Evolutionary conservation across 164 flowering plant species (phyloP).

Genomic region (Tinospora cordifolia): DNA sequence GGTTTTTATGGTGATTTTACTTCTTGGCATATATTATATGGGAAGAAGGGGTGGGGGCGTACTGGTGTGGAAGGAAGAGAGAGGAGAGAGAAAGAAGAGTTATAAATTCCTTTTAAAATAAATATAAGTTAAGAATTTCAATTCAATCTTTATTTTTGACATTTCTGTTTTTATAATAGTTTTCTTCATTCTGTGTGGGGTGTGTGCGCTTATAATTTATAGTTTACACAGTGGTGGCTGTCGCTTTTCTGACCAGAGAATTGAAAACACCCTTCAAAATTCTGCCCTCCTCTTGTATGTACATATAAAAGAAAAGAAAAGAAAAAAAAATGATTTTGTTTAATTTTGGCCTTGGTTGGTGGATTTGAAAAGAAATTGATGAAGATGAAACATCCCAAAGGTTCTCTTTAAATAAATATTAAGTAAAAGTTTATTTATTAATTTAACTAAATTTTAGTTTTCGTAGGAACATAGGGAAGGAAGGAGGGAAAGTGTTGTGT

Average conservation of each 20-base stretch:
- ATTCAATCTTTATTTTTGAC: conserved; percentile 1
- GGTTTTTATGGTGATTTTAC: conserved; percentile 12
- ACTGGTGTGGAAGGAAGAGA: neutral
- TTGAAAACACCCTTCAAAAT: neutral
- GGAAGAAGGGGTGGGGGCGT: conserved; percentile 11
- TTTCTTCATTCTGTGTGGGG: conserved; percentile 8
- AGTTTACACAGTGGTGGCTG: conserved; percentile 14
- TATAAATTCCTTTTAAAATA: conserved; percentile 5
- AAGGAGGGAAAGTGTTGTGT: neutral
- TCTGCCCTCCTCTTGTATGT: neutral
- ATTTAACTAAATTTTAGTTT: neutral
- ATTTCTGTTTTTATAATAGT: neutral
- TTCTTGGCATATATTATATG: conserved; percentile 10
- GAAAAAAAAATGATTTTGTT: neutral
- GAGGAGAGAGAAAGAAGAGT: neutral
- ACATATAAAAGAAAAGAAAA: neutral
- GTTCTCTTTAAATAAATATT: neutral
- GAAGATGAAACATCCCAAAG: neutral
- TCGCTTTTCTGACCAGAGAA: conserved; percentile 25
- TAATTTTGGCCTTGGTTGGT: neutral
- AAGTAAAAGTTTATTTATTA: neutral
- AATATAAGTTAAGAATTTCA: neutral
- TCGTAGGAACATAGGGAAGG: neutral
- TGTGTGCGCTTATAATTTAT: conserved; percentile 4
- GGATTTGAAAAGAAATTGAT: neutral